Percentiles rank a stretch among this genome's conserved stretches.
These are phyloP conservation scores for Lactarius quietus DNA, from an alignment of 768 basidiomycete genomes.

Conservation along the genomic window DNA sequence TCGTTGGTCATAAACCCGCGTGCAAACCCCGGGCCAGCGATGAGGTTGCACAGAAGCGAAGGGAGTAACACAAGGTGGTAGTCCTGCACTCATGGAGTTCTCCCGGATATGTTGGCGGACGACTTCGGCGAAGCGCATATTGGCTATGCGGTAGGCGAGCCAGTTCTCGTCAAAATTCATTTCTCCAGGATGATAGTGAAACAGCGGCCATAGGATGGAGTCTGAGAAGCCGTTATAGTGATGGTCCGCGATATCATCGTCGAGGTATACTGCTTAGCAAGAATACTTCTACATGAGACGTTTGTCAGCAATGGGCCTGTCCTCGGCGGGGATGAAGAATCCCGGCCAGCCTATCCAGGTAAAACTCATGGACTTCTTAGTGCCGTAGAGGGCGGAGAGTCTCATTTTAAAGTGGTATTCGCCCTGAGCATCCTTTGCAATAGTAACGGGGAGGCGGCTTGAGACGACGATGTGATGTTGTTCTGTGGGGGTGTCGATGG, in stretches of 20 bases:
- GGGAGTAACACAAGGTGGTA: conserved; percentile 98
- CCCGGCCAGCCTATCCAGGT: conserved; percentile 98
- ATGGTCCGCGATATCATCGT: conserved; percentile 96
- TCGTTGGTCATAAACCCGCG: conserved; percentile 59
- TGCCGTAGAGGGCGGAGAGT: conserved; percentile 93
- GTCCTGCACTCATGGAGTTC: conserved; percentile 97
- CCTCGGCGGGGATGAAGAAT: conserved; percentile 89
- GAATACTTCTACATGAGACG: too few relatives aligned
- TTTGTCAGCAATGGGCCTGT: too few relatives aligned
- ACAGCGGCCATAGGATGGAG: conserved; percentile 98
- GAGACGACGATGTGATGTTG: too few relatives aligned
- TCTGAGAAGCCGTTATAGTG: conserved; percentile 99
- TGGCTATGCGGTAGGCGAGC: conserved; percentile 96
- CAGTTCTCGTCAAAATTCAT: conserved; percentile 99
- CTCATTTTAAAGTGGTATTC: conserved; percentile 99
- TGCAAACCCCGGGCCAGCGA: conserved; percentile 62
- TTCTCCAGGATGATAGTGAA: conserved; percentile 99
- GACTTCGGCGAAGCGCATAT: conserved; percentile 89
- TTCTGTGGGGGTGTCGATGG: conserved; percentile 34
- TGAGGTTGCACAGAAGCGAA: conserved; percentile 85
- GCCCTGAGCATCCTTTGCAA: conserved; percentile 86
- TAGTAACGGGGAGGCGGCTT: conserved; percentile 90
- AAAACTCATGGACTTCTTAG: conserved; percentile 97
- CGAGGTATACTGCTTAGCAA: too few relatives aligned
- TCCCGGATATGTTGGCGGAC: conserved; percentile 75